Percentiles rank a stretch among this genome's conserved stretches.
Conservation (phyloP, 768 basidiomycete genomes). For the Suillus subalutaceus region DNA sequence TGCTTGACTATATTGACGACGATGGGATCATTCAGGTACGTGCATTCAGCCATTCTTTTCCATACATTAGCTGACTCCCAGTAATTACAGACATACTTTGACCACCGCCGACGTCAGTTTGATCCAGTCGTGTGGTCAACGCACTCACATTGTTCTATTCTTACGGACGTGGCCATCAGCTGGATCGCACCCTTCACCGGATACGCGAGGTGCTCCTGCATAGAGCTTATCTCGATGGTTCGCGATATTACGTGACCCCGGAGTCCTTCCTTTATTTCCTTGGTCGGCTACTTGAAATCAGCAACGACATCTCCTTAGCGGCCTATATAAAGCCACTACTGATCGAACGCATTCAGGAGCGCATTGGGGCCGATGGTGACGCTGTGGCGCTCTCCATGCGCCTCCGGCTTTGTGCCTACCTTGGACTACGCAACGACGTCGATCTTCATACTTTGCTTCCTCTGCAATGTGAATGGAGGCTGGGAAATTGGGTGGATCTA, state of each 20-base stretch:
- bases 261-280: constrained; percentile 58
- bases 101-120: constrained; percentile 50
- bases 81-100: constrained; percentile 51
- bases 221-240: constrained; percentile 57
- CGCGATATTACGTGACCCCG: constrained; percentile 54
- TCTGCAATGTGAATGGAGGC: constrained; percentile 56
- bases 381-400: constrained; percentile 62
- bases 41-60: not conserved
- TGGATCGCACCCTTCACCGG: constrained; percentile 49
- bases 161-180: constrained; percentile 49
- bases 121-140: constrained; percentile 59
- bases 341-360: constrained; percentile 51
- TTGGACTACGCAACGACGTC: constrained; percentile 44
- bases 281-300: constrained; percentile 43
- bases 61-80: not conserved
- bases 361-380: constrained; percentile 52
- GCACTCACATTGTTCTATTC: constrained; percentile 53
- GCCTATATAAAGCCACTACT: constrained; percentile 42
- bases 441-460: constrained; percentile 49
- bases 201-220: constrained; percentile 50
- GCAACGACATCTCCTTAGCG: constrained; percentile 37
- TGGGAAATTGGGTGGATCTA: constrained; percentile 62
- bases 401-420: constrained; percentile 44
- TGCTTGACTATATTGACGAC: constrained; percentile 50
- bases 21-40: constrained; percentile 57